Evolutionary conservation across 306 rosid species (phyloP).

Genomic region (Quillaja saponaria): DNA sequence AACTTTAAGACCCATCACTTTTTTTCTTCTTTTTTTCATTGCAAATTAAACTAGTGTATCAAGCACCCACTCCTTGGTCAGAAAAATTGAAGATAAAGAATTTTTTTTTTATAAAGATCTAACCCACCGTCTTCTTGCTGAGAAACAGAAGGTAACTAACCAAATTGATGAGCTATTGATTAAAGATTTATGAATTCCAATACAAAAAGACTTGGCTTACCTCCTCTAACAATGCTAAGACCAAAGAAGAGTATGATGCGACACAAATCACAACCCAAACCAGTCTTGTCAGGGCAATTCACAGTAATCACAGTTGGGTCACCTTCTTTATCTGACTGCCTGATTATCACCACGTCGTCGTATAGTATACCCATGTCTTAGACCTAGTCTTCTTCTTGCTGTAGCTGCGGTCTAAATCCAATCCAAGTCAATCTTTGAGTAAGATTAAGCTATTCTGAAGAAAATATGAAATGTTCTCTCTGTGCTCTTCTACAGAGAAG

Average conservation of each 20-base stretch:
- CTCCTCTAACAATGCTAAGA: constrained; percentile 91
- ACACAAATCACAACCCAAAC: constrained; percentile 92
- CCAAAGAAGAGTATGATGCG: constrained; percentile 93
- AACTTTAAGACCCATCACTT: constrained; percentile 17
- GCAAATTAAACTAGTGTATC: constrained; percentile 16
- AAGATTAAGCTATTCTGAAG: not conserved
- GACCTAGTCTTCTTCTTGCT: constrained; percentile 1
- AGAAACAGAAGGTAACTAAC: too few relatives aligned
- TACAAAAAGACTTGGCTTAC: constrained; percentile 29
- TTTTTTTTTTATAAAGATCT: too few relatives aligned
- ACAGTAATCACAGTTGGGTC: constrained; percentile 77
- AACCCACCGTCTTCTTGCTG: too few relatives aligned
- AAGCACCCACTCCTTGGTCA: constrained; percentile 21
- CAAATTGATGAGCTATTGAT: not conserved
- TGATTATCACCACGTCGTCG: constrained; percentile 79
- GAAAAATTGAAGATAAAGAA: not conserved
- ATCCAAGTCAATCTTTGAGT: not conserved
- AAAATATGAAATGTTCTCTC: not conserved
- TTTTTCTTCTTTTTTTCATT: not conserved
- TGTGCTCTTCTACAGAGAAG: constrained; percentile 18
- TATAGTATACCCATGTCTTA: constrained; percentile 66
- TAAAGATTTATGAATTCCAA: not conserved
- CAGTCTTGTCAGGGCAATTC: constrained; percentile 94
- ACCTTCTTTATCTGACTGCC: constrained; percentile 58
- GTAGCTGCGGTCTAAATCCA: constrained; percentile 5